phyloP scores from a whole-genome alignment of 139 green algal species.

The Micractinium conductrix region DNA sequence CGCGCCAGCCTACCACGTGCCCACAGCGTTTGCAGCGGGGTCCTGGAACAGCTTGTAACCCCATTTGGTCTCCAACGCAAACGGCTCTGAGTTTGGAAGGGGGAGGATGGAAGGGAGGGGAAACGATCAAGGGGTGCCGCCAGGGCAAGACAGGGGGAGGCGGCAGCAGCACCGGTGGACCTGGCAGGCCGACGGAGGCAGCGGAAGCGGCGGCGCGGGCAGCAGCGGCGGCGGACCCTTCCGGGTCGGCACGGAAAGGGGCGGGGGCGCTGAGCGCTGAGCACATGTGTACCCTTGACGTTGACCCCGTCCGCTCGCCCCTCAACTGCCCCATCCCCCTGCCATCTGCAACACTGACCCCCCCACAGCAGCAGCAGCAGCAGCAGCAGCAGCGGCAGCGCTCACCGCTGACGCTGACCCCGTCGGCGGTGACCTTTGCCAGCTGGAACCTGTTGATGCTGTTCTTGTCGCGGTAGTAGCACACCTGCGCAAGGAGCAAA shows the following conservation, averaged over 20 bases:
- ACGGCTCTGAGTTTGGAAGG: slow-evolving; percentile 74
- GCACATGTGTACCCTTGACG: too few relatives aligned
- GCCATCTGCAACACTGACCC: neutral
- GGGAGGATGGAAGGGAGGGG: neutral
- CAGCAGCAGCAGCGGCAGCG: neutral
- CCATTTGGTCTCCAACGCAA: slow-evolving; percentile 91
- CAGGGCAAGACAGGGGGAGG: neutral
- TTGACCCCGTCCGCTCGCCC: too few relatives aligned
- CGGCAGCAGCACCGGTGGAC: neutral
- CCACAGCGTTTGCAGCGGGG: slow-evolving; percentile 44
- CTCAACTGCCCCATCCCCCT: neutral
- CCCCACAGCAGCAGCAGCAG: neutral
- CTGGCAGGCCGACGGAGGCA: neutral
- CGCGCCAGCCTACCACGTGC: slow-evolving; percentile 56
- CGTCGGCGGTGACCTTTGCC: slow-evolving; percentile 77
- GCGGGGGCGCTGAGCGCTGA: too few relatives aligned
- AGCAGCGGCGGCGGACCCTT: too few relatives aligned
- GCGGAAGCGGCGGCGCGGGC: too few relatives aligned
- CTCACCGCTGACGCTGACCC: slow-evolving; percentile 71
- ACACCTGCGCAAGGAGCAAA: too few relatives aligned
- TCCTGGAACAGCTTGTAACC: slow-evolving; percentile 75
- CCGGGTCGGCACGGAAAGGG: too few relatives aligned
- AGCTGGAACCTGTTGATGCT: slow-evolving; percentile 96
- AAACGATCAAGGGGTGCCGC: neutral
- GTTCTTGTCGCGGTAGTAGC: slow-evolving; percentile 97